Evolutionary conservation across 352 stramenopile genomes (phyloP), one percentile per base, ranked within the genome.

Genomic region (Pythium utonaiense): DNA sequence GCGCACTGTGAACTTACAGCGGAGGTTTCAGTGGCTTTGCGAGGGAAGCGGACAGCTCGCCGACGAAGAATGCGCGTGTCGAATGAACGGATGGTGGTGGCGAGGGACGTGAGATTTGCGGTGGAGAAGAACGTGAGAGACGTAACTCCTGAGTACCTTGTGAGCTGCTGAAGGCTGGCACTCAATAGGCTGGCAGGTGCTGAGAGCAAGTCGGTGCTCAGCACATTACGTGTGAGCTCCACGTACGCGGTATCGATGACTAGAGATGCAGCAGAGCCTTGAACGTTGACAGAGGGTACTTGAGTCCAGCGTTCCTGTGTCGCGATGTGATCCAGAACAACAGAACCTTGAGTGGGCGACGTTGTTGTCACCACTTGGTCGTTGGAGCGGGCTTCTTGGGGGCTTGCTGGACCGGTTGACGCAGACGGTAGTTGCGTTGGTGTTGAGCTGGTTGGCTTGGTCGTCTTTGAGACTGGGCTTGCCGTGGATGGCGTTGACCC

Each of bases 91-190:
- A 67, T 40, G 7, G 57, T 13, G 6, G 22, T 28, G 1, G 6
- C 13, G 24, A 67, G 28, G 1, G 21, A 14, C 0, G 1, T 33
- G 19, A 71, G 47, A 40, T 71, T 58, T 4, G 30, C 58, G 40
- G n/a, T 69, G 6, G 69, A 69, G 45, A 65, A 64, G 45, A 76
- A 62, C 30, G 41, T 38, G 34, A 75, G n/a, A 1, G 49, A 16
- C 6, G 21, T 42, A 31, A 50, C 31, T n/a, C 62, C 63, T 12
- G 60, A 44, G 49, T 65, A 71, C 42, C 34, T 67, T 9, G 57
- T 59, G 13, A 58, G 44, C 38, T 66, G 47, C 9, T 41, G 13
- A 13, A 52, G 17, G 24, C 13, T 54, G 27, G 13, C 25, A 8
- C 6, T 44, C 16, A 17, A 10, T 36, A 44, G 40, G 22, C 22